Conservation (phyloP, 192 early-diverging fungal genomes). For the Bifiguratus adelaidae region DNA sequence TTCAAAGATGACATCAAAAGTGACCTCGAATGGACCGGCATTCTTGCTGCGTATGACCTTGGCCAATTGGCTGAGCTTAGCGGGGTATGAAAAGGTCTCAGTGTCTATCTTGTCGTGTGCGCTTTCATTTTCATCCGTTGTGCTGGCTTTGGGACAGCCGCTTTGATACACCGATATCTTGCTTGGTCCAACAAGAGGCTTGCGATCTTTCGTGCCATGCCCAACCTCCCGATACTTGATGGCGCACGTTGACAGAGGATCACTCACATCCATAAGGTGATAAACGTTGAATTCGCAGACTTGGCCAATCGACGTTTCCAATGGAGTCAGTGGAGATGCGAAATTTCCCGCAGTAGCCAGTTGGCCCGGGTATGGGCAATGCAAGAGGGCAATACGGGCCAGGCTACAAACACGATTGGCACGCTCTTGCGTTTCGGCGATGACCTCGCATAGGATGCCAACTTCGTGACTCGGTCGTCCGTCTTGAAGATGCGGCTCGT, state of each 20-base stretch:
- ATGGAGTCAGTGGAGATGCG: constrained; percentile 5
- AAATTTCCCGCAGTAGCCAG: constrained; percentile 8
- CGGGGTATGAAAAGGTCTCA: no score
- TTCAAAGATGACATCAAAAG: constrained; percentile 8
- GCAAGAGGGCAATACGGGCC: constrained; percentile 5
- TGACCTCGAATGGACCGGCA: constrained; percentile 8
- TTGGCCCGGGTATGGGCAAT: constrained; percentile 5
- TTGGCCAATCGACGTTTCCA: constrained; percentile 3
- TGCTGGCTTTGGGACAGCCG: no score
- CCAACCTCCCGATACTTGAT: no score
- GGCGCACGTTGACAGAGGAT: constrained; percentile 2
- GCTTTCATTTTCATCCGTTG: no score
- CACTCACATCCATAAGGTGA: constrained; percentile 7
- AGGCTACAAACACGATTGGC: constrained; percentile 2
- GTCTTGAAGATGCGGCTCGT: not conserved
- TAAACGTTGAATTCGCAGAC: constrained; percentile 6
- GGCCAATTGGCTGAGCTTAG: not conserved
- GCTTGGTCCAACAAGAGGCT: no score
- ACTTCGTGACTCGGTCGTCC: constrained; percentile 3
- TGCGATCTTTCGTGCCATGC: no score
- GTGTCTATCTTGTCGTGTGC: no score
- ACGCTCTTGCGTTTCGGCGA: not conserved
- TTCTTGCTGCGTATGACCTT: constrained; percentile 7
- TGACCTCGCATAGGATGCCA: not conserved
- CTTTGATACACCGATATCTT: no score